phyloP scores from a whole-genome alignment of 345 rosid genomes.

The Conringia planisiliqua region DNA sequence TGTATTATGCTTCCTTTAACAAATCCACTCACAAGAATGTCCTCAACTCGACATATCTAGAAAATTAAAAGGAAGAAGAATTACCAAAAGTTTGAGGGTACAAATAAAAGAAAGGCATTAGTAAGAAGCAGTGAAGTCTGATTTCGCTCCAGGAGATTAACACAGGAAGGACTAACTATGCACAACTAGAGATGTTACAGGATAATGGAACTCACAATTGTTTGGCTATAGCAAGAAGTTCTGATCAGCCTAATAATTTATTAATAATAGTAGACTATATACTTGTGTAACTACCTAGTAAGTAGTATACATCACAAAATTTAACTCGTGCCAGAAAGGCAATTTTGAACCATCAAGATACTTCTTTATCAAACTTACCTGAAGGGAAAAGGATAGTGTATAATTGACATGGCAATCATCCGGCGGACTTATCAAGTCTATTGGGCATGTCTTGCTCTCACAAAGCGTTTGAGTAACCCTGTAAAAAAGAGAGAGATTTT shows the following conservation, averaged over 20 bases:
- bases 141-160: not conserved
- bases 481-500: constrained; percentile 19
- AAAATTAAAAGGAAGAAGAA: constrained; percentile 9
- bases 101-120: not conserved
- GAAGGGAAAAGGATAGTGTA: constrained; percentile 86
- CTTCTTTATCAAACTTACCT: constrained; percentile 46
- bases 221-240: constrained; percentile 12
- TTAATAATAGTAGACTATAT: not conserved
- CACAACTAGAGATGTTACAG: not conserved
- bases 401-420: constrained; percentile 99
- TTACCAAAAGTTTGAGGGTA: not conserved
- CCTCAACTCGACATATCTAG: constrained; percentile 96
- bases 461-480: constrained; percentile 83
- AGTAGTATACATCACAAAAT: not conserved
- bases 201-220: not conserved
- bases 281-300: not conserved
- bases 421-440: constrained; percentile 88
- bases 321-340: not conserved
- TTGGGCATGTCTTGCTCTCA: constrained; percentile 75
- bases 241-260: not conserved
- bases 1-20: constrained; percentile 91
- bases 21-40: constrained; percentile 80
- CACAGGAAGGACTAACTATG: not conserved
- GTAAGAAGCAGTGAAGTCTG: constrained; percentile 13
- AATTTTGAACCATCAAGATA: constrained; percentile 19